phyloP scores from a whole-genome alignment of 768 basidiomycete species.

The Podaxis mareebaensis region DNA sequence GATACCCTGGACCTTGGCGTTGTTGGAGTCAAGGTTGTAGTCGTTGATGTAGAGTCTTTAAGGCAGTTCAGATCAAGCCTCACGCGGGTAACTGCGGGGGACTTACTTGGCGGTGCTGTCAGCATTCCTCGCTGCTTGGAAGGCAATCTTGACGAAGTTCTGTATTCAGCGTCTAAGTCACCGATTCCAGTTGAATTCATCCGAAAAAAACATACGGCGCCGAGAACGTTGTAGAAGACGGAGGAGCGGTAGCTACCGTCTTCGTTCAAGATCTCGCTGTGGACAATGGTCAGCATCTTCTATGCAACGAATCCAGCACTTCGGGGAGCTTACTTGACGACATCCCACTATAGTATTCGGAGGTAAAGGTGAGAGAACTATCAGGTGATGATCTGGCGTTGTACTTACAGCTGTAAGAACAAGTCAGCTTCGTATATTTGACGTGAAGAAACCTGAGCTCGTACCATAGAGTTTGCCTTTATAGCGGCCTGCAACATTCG shows the following conservation, averaged over 20 bases:
- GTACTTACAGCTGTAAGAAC: not conserved
- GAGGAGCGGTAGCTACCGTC: constrained; percentile 46
- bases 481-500: constrained; percentile 44
- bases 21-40: constrained; percentile 49
- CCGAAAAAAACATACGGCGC: constrained; percentile 29
- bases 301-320: constrained; percentile 23
- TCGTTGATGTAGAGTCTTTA: constrained; percentile 44
- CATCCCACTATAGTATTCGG: constrained; percentile 37
- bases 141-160: constrained; percentile 52
- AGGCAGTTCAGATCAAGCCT: not conserved
- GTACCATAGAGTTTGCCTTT: constrained; percentile 45
- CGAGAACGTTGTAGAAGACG: constrained; percentile 52
- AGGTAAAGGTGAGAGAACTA: not conserved
- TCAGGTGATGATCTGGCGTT: not conserved
- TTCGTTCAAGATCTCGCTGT: constrained; percentile 52
- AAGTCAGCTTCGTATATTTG: not conserved
- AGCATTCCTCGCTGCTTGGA: constrained; percentile 47
- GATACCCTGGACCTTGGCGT: constrained; percentile 43
- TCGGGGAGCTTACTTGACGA: constrained; percentile 29
- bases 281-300: constrained; percentile 4
- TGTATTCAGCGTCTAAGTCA: constrained; percentile 12
- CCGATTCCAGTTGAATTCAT: not conserved
- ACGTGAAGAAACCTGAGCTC: not conserved
- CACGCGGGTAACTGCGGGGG: not conserved
- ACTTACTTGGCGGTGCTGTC: constrained; percentile 48